These are phyloP conservation scores for Fusarium redolens DNA, from an alignment of 2,329 filamentous ascomycete genomes.

Conservation along the genomic window DNA sequence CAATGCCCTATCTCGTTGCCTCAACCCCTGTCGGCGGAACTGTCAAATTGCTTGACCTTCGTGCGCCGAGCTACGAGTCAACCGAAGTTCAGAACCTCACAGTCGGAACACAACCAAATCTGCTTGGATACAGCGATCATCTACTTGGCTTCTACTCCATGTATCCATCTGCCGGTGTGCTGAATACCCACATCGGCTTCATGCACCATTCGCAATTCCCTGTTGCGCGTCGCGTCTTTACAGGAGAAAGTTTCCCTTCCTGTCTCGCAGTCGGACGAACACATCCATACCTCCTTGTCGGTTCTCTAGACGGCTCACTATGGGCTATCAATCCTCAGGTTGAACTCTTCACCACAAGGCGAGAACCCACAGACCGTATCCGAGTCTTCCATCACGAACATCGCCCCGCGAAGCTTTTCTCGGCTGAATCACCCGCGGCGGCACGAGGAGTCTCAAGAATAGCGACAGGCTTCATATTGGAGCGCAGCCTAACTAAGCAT, in stretches of 20 bases:
- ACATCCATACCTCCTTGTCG: conserved; percentile 66
- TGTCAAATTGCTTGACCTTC: conserved; percentile 64
- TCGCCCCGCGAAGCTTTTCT: conserved; percentile 50
- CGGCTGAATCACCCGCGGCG: conserved; percentile 43
- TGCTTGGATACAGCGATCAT: conserved; percentile 66
- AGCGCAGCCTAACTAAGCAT: conserved; percentile 61
- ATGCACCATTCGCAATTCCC: conserved; percentile 65
- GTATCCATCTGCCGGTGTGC: conserved; percentile 64
- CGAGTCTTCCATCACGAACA: conserved; percentile 67
- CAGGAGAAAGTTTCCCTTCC: conserved; percentile 61
- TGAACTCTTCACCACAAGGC: conserved; percentile 51
- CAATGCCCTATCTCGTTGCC: conserved; percentile 65
- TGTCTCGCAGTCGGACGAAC: conserved; percentile 61
- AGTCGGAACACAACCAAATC: conserved; percentile 63
- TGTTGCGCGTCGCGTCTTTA: conserved; percentile 63
- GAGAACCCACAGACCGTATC: conserved; percentile 50
- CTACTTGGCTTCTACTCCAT: conserved; percentile 65
- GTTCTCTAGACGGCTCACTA: conserved; percentile 65
- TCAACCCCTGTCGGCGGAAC: conserved; percentile 66
- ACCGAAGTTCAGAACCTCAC: conserved; percentile 64
- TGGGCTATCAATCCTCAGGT: conserved; percentile 58
- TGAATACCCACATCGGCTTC: conserved; percentile 65
- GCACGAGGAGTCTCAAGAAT: conserved; percentile 63
- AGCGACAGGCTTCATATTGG: conserved; percentile 62
- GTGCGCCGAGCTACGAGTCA: conserved; percentile 62